phyloP scores from a whole-genome alignment of 192 early-diverging fungal species.

The Entomortierella chlamydospora region DNA sequence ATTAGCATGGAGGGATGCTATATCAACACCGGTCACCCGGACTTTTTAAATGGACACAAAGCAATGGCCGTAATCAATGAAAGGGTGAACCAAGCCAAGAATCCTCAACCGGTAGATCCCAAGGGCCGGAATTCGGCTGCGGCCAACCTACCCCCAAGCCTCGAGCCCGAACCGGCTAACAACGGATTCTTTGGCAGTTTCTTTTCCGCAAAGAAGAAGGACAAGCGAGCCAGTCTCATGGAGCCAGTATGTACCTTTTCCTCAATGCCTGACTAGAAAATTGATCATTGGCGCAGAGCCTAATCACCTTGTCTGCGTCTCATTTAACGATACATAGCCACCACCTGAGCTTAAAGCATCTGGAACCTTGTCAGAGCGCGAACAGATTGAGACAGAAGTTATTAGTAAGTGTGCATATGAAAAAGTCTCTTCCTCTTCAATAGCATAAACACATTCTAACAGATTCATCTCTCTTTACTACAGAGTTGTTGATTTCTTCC shows the following conservation, averaged over 20 bases:
- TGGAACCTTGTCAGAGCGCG: conserved; percentile 96
- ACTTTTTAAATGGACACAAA: conserved; percentile 97
- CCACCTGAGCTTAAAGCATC: conserved; percentile 93
- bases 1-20: conserved; percentile 90
- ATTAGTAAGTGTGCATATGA: conserved; percentile 79
- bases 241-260: conserved; percentile 65
- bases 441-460: not conserved
- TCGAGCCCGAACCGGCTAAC: conserved; percentile 57
- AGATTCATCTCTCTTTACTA: not conserved
- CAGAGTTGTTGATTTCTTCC: conserved; percentile 93
- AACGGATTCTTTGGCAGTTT: conserved; percentile 98
- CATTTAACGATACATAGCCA: conserved; percentile 65
- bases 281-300: not conserved
- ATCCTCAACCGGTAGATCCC: conserved; percentile 49
- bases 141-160: conserved; percentile 38
- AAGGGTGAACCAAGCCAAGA: conserved; percentile 77
- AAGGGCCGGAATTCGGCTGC: conserved; percentile 46
- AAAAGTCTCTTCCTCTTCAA: too few relatives aligned
- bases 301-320: not conserved
- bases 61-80: conserved; percentile 96
- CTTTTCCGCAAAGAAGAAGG: conserved; percentile 89
- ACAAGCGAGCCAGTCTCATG: conserved; percentile 61
- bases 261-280: not conserved
- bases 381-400: conserved; percentile 98
- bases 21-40: conserved; percentile 99